phyloP scores from a whole-genome alignment of 2,329 filamentous ascomycete genomes.

The Alternaria incomplexa region DNA sequence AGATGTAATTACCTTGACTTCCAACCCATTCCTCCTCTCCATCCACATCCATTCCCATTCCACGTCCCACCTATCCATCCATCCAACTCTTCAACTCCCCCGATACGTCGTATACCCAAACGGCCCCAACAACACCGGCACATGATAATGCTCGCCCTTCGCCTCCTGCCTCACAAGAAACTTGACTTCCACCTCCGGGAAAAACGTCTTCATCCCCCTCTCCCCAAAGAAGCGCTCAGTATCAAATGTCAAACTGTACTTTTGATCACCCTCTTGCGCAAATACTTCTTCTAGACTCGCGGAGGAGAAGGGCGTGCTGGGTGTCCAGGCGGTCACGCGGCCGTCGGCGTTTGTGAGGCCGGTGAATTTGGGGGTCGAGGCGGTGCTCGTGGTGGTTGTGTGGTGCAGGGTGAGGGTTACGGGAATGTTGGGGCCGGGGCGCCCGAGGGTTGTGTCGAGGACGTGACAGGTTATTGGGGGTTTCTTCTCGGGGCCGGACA shows the following conservation, averaged over 20 bases:
- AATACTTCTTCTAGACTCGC: constrained; percentile 48
- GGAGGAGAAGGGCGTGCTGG: constrained; percentile 53
- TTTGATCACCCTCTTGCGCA: constrained; percentile 52
- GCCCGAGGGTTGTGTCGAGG: constrained; percentile 79
- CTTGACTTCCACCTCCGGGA: constrained; percentile 62
- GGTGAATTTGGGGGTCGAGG: constrained; percentile 57
- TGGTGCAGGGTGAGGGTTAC: constrained; percentile 65
- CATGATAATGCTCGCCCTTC: constrained; percentile 73
- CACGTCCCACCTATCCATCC: neutral
- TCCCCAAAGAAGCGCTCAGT: constrained; percentile 73
- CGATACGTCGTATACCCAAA: constrained; percentile 85
- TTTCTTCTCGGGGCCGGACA: constrained; percentile 28
- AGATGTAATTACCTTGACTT: neutral
- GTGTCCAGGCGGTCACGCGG: constrained; percentile 72
- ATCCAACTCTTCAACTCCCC: constrained; percentile 52
- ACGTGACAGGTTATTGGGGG: constrained; percentile 82
- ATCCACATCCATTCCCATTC: no score
- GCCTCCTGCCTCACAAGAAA: constrained; percentile 56
- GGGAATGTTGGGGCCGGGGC: constrained; percentile 69
- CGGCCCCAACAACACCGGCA: constrained; percentile 77
- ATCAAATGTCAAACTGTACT: constrained; percentile 75
- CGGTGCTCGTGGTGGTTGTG: constrained; percentile 43
- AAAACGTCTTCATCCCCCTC: constrained; percentile 61
- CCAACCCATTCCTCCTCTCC: neutral
- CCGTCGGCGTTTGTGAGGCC: constrained; percentile 78